Evolutionary conservation across 2,329 filamentous ascomycete species (phyloP).

Genomic region (Fusarium brachygibbosum): DNA sequence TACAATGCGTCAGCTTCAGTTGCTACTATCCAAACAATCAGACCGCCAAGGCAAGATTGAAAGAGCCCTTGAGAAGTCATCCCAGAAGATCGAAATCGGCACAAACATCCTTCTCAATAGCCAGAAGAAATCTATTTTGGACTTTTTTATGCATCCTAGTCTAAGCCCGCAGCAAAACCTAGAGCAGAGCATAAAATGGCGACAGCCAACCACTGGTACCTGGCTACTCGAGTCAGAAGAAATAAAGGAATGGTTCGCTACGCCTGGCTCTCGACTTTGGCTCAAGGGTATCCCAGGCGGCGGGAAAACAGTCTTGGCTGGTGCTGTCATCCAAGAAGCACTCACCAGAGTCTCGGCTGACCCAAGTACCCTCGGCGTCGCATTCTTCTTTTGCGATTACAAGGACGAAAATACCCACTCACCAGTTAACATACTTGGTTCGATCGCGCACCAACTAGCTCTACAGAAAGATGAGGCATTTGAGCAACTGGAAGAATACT

Average conservation of each 20-base stretch:
- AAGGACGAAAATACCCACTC: not conserved
- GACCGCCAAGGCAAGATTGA: not conserved
- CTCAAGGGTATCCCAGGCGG: slow-evolving; percentile 25
- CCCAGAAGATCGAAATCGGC: not conserved
- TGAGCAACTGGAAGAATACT: slow-evolving; percentile 2
- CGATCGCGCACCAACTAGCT: slow-evolving; percentile 19
- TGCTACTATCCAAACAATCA: not conserved
- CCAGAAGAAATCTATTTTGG: not conserved
- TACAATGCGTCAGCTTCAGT: slow-evolving; percentile 7
- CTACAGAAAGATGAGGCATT: slow-evolving; percentile 22
- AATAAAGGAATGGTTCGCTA: slow-evolving; percentile 5
- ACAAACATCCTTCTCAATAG: not conserved
- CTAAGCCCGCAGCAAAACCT: not conserved
- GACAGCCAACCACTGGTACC: slow-evolving; percentile 11
- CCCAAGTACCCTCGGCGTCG: not conserved
- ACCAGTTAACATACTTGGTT: not conserved
- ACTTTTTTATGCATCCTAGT: slow-evolving; percentile 4
- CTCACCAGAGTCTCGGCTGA: not conserved
- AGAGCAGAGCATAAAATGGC: slow-evolving; percentile 1
- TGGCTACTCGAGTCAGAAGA: slow-evolving; percentile 15
- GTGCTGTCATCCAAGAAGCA: slow-evolving; percentile 16
- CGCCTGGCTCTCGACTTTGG: slow-evolving; percentile 15
- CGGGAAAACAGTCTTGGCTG: slow-evolving; percentile 27
- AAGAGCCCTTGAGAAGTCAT: not conserved
- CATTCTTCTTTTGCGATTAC: slow-evolving; percentile 36